Evolutionary conservation across 2,329 filamentous ascomycete genomes (phyloP).

Genomic region (Didymella sp.): DNA sequence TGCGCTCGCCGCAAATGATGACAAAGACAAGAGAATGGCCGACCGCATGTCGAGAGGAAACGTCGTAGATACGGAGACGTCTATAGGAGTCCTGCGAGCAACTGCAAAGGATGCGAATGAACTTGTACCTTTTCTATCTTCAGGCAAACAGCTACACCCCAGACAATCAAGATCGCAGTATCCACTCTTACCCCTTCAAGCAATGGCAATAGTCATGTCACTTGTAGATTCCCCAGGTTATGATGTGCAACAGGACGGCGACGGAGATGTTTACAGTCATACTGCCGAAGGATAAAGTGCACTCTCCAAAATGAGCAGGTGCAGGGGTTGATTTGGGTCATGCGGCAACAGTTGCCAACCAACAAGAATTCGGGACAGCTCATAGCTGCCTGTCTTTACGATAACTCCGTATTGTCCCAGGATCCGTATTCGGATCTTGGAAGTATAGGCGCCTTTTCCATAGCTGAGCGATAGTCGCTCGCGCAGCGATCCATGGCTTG

Average conservation of each 20-base stretch:
- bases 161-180: conserved; percentile 1
- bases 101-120: neutral
- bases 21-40: conserved; percentile 30
- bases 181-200: conserved; percentile 4
- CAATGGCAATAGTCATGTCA: conserved; percentile 2
- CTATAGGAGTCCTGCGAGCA: neutral
- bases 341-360: conserved; percentile 5
- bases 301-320: conserved; percentile 4
- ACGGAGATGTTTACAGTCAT: conserved; percentile 6
- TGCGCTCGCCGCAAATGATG: conserved; percentile 31
- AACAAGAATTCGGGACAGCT: conserved; percentile 1
- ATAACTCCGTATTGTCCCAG: neutral
- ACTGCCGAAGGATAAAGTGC: conserved; percentile 10
- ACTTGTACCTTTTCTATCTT: neutral
- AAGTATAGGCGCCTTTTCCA: neutral
- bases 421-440: neutral
- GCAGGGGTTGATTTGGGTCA: conserved; percentile 3
- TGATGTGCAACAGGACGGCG: conserved; percentile 9
- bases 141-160: neutral
- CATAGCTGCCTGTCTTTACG: neutral
- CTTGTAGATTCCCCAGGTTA: conserved; percentile 9
- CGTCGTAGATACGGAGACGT: neutral
- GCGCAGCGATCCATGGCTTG: neutral
- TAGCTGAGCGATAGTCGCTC: neutral
- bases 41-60: conserved; percentile 30